Conservation (phyloP, 169 alveolate genomes). For the Hepatocystis sp. region DNA sequence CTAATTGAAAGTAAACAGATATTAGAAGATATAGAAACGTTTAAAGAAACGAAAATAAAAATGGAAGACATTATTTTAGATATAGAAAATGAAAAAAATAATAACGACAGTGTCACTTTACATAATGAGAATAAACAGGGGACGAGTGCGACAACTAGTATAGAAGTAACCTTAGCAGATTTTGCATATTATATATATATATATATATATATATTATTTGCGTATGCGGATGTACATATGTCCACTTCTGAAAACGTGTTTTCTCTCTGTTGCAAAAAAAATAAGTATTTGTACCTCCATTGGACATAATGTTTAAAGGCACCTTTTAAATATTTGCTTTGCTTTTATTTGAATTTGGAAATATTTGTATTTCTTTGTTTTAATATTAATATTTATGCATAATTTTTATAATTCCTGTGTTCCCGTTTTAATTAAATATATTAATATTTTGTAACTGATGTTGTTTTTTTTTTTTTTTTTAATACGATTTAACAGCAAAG, state of each 20-base stretch:
- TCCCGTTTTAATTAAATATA: neutral
- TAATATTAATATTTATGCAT: no score
- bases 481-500: constrained; percentile 24
- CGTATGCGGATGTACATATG: no score
- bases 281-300: no score
- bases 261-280: no score
- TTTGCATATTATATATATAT: no score
- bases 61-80: constrained; percentile 21
- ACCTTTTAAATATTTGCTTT: no score
- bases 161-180: constrained; percentile 28
- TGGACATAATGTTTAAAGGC: no score
- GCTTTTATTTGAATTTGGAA: no score
- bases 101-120: neutral
- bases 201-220: no score
- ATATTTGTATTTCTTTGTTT: no score
- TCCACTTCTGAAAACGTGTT: no score
- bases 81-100: constrained; percentile 33
- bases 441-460: neutral
- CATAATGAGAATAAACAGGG: constrained; percentile 14
- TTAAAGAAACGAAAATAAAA: constrained; percentile 37
- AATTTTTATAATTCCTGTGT: neutral
- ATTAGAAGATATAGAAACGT: constrained; percentile 46
- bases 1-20: constrained; percentile 36
- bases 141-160: neutral
- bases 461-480: neutral